phyloP scores from a whole-genome alignment of 768 basidiomycete genomes.

The Mrakia blollopis region DNA sequence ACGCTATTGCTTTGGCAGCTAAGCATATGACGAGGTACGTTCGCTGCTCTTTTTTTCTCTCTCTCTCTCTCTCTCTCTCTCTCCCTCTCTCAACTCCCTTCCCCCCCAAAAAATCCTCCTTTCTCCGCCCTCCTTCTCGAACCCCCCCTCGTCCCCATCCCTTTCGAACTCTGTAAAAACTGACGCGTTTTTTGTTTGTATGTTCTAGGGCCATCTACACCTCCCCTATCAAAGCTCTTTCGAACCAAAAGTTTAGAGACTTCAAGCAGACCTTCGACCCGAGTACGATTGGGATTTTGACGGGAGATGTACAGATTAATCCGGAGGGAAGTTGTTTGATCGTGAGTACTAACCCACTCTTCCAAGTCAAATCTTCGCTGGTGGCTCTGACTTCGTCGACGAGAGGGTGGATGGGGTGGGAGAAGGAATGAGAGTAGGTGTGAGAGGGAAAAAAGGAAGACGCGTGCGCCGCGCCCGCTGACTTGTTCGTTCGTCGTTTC shows the following conservation, averaged over 20 bases:
- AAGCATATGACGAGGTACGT: conserved; percentile 97
- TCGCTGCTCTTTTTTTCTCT: not conserved
- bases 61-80: not conserved
- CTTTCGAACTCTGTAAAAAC: not conserved
- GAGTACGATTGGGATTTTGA: conserved; percentile 86
- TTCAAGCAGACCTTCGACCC: conserved; percentile 95
- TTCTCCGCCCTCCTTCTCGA: too few species aligned
- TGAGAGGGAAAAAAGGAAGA: not conserved
- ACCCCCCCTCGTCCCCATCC: not conserved
- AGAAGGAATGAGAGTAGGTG: not conserved
- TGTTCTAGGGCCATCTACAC: conserved; percentile 85
- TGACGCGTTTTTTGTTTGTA: not conserved
- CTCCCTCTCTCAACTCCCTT: too few species aligned
- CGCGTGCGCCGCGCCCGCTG: not conserved
- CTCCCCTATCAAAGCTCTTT: conserved; percentile 95
- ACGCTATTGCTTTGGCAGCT: conserved; percentile 91
- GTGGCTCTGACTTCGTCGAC: too few species aligned
- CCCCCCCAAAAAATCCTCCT: too few species aligned
- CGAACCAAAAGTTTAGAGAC: conserved; percentile 98
- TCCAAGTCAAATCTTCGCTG: too few species aligned
- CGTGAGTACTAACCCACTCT: conserved; percentile 53
- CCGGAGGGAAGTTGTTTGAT: conserved; percentile 94
- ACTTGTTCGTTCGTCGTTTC: not conserved
- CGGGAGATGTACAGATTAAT: conserved; percentile 98
- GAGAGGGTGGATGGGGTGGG: not conserved